Percentiles rank a stretch among this genome's conserved stretches.
phyloP scores from a whole-genome alignment of 352 stramenopile species.

The Phytophthora litchii region DNA sequence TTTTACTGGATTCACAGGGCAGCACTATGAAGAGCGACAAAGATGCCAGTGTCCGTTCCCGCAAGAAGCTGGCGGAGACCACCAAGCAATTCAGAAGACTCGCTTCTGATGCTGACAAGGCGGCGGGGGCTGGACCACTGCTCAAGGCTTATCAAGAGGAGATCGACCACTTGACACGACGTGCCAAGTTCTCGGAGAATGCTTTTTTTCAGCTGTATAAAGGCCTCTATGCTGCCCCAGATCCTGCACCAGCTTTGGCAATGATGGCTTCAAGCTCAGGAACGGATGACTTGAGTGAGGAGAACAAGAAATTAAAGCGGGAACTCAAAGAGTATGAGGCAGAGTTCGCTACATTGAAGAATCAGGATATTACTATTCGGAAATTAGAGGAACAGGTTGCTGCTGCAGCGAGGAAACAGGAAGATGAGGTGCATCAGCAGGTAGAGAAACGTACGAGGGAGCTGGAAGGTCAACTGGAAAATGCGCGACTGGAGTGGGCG shows the following conservation, averaged over 20 bases:
- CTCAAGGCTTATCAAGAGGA: constrained; percentile 93
- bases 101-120: constrained; percentile 68
- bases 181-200: constrained; percentile 92
- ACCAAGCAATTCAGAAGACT: constrained; percentile 87
- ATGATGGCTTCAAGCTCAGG: constrained; percentile 49
- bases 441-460: constrained; percentile 67
- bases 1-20: constrained; percentile 77
- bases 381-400: constrained; percentile 93
- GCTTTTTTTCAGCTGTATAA: constrained; percentile 91
- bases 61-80: constrained; percentile 86
- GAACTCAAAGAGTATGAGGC: constrained; percentile 94
- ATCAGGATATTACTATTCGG: constrained; percentile 97
- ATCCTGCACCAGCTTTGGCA: constrained; percentile 80
- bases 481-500: constrained; percentile 76
- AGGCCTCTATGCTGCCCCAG: constrained; percentile 81
- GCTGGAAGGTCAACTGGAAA: constrained; percentile 64
- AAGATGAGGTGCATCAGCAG: constrained; percentile 65
- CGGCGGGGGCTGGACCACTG: constrained; percentile 54
- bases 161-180: constrained; percentile 91
- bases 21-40: constrained; percentile 87
- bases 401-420: constrained; percentile 76
- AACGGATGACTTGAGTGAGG: constrained; percentile 77
- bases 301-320: constrained; percentile 90
- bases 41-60: constrained; percentile 73
- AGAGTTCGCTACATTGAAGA: constrained; percentile 95